Conservation (phyloP, 345 rosid species). For the Ceriops tagal region DNA sequence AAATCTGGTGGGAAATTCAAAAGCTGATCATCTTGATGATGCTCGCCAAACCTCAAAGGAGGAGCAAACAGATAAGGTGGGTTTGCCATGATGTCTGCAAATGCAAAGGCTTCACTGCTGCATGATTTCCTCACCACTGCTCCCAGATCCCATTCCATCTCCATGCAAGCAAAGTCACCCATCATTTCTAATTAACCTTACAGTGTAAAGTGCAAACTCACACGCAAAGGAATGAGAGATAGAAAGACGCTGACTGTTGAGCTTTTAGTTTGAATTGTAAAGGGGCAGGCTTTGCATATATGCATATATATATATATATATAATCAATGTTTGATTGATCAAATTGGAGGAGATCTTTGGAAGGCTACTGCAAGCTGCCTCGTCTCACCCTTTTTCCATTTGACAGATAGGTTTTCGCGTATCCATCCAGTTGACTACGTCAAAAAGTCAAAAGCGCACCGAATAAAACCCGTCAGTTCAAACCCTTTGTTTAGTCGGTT, state of each 20-base stretch:
- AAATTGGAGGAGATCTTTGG: not conserved
- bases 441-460: conserved; percentile 20
- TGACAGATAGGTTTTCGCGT: not conserved
- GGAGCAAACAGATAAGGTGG: conserved; percentile 32
- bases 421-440: conserved; percentile 19
- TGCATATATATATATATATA: not conserved
- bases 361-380: not conserved
- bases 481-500: not conserved
- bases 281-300: not conserved
- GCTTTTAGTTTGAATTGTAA: not conserved
- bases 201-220: not conserved
- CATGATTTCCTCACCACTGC: conserved; percentile 47
- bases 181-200: not conserved
- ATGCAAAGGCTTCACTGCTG: conserved; percentile 17
- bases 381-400: no score
- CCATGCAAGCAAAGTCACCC: conserved; percentile 43
- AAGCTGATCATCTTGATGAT: conserved; percentile 8
- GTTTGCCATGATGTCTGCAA: conserved; percentile 12
- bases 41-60: conserved; percentile 15
- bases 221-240: not conserved
- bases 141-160: conserved; percentile 52
- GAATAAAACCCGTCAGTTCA: not conserved
- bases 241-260: conserved; percentile 10
- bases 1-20: conserved; percentile 23
- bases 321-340: no score